These are phyloP conservation scores for Boeremia lycopersici DNA, from an alignment of 2,329 filamentous ascomycete genomes.

Conservation along the genomic window DNA sequence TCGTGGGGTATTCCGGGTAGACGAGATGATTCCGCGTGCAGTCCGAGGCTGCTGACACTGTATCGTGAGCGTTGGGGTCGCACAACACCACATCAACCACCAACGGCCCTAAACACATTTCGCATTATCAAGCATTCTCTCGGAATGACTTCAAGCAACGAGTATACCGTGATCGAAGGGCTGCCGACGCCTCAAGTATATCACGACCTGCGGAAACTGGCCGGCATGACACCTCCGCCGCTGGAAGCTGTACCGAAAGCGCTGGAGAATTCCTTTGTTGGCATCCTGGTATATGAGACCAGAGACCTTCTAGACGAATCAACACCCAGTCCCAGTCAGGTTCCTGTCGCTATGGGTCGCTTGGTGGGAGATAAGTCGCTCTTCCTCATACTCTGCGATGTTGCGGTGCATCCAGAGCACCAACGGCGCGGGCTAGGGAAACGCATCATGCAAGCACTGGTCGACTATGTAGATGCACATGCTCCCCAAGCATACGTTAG, in stretches of 20 bases:
- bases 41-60: conserved; percentile 16
- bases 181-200: conserved; percentile 39
- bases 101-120: neutral
- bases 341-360: conserved; percentile 57
- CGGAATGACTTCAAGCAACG: conserved; percentile 17
- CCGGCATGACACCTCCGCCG: conserved; percentile 39
- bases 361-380: conserved; percentile 59
- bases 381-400: conserved; percentile 59
- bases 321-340: conserved; percentile 25
- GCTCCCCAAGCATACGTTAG: conserved; percentile 54
- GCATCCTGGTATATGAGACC: conserved; percentile 34
- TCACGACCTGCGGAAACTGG: conserved; percentile 37
- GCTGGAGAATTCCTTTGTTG: conserved; percentile 34
- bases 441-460: conserved; percentile 51
- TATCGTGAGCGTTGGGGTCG: conserved; percentile 20
- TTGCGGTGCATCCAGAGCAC: conserved; percentile 58
- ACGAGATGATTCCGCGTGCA: conserved; percentile 10
- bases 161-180: conserved; percentile 36
- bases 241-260: conserved; percentile 34
- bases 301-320: conserved; percentile 29
- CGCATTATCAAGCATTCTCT: neutral
- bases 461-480: conserved; percentile 50
- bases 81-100: conserved; percentile 3
- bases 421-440: conserved; percentile 57
- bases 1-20: conserved; percentile 5